A percentile compares a stretch with the other conserved stretches of the same genome.
phyloP scores from a whole-genome alignment of 2,329 filamentous ascomycete genomes.

The Colletotrichum ledebouriae region DNA sequence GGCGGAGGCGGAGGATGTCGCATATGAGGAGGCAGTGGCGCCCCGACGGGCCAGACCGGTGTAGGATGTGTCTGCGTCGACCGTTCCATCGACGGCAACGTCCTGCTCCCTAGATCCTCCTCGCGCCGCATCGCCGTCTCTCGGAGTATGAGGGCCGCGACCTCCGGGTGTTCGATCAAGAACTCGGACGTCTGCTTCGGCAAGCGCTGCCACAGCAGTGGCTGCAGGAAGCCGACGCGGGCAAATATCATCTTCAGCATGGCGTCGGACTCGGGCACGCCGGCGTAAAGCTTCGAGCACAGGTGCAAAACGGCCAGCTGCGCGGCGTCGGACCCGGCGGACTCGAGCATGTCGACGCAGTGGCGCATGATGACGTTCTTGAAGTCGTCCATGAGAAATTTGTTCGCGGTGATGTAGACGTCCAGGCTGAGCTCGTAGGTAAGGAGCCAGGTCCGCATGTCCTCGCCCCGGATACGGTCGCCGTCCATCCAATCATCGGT shows the following conservation, averaged over 20 bases:
- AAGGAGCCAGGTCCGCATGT: conserved; percentile 62
- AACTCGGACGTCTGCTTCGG: conserved; percentile 59
- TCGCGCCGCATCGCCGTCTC: conserved; percentile 61
- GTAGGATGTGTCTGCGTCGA: conserved; percentile 18
- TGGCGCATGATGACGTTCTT: conserved; percentile 57
- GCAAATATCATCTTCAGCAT: conserved; percentile 64
- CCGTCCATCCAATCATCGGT: conserved; percentile 43
- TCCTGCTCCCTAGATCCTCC: conserved; percentile 51
- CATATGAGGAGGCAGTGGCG: conserved; percentile 37
- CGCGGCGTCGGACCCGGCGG: conserved; percentile 57
- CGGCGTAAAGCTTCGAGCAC: conserved; percentile 58
- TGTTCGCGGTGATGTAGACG: conserved; percentile 64
- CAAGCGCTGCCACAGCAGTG: conserved; percentile 57
- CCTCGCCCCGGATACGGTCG: conserved; percentile 58
- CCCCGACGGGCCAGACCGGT: conserved; percentile 29
- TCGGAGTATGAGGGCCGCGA: conserved; percentile 60
- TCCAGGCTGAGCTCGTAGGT: conserved; percentile 62
- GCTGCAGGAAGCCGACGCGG: conserved; percentile 62
- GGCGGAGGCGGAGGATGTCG: conserved; percentile 35
- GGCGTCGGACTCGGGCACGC: conserved; percentile 58
- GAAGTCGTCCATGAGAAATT: conserved; percentile 62
- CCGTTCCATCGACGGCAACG: conserved; percentile 61
- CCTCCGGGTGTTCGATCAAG: conserved; percentile 59
- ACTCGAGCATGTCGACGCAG: conserved; percentile 62
- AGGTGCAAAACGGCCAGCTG: conserved; percentile 58